Percentiles rank a stretch among this genome's conserved stretches.
Conservation (phyloP, 257 asterid genomes). For the Verbascum thapsus region DNA sequence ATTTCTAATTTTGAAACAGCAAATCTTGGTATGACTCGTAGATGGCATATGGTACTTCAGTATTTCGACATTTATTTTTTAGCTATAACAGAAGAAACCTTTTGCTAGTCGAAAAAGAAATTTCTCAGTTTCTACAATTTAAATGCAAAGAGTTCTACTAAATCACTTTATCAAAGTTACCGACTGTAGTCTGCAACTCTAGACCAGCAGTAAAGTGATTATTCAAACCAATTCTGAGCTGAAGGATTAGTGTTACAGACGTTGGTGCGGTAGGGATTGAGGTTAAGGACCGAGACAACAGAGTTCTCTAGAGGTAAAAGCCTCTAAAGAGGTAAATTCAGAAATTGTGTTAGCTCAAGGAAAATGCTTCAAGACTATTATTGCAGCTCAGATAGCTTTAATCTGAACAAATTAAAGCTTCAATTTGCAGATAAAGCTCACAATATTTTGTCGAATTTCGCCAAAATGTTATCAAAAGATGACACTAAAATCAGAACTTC, state of each 20-base stretch:
- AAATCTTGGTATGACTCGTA: neutral
- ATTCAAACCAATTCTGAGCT: neutral
- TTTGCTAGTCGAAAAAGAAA: no score
- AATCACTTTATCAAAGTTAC: neutral
- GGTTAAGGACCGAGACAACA: neutral
- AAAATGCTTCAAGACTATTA: neutral
- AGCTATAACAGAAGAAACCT: no score
- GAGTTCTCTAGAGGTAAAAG: neutral
- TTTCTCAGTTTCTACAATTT: neutral
- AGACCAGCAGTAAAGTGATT: neutral
- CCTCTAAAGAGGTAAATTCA: neutral
- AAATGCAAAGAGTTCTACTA: conserved; percentile 6
- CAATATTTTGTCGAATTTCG: no score
- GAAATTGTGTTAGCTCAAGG: neutral
- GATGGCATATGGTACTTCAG: neutral
- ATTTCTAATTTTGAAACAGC: neutral
- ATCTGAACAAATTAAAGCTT: no score
- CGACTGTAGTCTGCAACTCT: neutral
- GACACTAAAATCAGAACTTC: neutral
- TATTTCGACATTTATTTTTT: neutral
- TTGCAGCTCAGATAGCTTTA: no score
- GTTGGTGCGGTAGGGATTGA: neutral
- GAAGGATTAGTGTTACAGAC: conserved; percentile 1
- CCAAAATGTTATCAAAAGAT: neutral
- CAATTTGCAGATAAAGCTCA: no score